Evolutionary conservation across 2,329 filamentous ascomycete genomes (phyloP).

Genomic region (Chaetomium sp.): DNA sequence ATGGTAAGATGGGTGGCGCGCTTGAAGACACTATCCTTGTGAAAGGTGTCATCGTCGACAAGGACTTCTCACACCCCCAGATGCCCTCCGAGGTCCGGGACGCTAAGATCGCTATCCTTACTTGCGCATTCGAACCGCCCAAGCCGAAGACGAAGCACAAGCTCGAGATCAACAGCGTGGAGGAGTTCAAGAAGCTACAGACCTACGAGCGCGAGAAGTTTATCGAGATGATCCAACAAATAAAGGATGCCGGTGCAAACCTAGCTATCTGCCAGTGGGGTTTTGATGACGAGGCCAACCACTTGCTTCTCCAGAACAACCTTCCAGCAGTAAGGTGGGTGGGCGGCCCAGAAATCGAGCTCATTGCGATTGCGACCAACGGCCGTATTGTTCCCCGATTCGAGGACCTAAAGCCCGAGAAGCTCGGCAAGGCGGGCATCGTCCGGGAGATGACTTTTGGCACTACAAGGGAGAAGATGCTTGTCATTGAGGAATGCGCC

Average conservation of each 20-base stretch:
- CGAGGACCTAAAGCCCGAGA: conserved; percentile 84
- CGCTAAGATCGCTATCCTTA: conserved; percentile 95
- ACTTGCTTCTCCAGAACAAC: conserved; percentile 90
- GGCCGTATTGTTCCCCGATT: conserved; percentile 96
- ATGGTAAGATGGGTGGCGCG: conserved; percentile 92
- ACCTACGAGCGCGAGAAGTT: conserved; percentile 96
- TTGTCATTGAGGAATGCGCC: conserved; percentile 98
- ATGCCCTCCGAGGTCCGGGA: conserved; percentile 95
- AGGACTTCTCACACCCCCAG: conserved; percentile 98
- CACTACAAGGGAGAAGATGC: conserved; percentile 98
- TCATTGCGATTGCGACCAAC: conserved; percentile 98
- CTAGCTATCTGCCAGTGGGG: conserved; percentile 99
- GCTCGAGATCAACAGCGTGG: conserved; percentile 91
- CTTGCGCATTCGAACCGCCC: conserved; percentile 95
- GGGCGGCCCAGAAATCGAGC: conserved; percentile 92
- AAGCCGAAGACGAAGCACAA: conserved; percentile 99
- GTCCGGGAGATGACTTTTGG: conserved; percentile 95
- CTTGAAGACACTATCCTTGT: conserved; percentile 92
- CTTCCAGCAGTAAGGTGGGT: conserved; percentile 97
- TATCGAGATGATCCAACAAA: conserved; percentile 95
- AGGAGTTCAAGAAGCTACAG: conserved; percentile 97
- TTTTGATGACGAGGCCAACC: conserved; percentile 98
- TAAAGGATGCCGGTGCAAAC: conserved; percentile 96
- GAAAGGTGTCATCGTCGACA: conserved; percentile 97
- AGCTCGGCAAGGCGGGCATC: conserved; percentile 82